Percentiles rank a stretch among this genome's conserved stretches.
phyloP scores from a whole-genome alignment of 805 yeast species.

The Wickerhamiella lipophila region DNA sequence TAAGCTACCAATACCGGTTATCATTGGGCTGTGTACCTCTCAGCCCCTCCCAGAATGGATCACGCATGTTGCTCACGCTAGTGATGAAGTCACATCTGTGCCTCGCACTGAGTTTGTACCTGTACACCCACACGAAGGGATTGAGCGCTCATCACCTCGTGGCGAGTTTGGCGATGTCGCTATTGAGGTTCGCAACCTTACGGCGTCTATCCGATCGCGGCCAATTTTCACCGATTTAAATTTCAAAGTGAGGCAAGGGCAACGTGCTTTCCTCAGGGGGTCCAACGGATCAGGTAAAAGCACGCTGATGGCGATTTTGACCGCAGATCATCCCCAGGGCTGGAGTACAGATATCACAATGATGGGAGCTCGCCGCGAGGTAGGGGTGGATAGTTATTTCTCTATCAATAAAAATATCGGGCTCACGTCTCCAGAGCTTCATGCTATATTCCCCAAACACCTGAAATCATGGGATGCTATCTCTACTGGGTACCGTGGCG shows the following conservation, averaged over 20 bases:
- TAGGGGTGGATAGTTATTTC: conserved; percentile 67
- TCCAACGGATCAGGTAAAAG: conserved; percentile 90
- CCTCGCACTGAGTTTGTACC: conserved; percentile 9
- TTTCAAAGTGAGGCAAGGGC: conserved; percentile 59
- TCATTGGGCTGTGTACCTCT: conserved; percentile 65
- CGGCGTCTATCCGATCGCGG: conserved; percentile 52
- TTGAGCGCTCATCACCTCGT: background rate
- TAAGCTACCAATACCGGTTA: conserved; percentile 36
- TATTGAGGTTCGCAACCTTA: conserved; percentile 47
- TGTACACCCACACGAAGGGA: conserved; percentile 8
- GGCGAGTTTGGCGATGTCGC: conserved; percentile 19
- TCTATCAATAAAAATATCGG: conserved; percentile 72
- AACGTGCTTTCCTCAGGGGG: conserved; percentile 82
- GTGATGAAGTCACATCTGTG: conserved; percentile 30
- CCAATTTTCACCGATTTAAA: conserved; percentile 46
- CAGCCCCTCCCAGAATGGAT: conserved; percentile 74
- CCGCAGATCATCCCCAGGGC: conserved; percentile 94
- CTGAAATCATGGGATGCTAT: conserved; percentile 46
- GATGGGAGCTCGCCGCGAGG: conserved; percentile 52
- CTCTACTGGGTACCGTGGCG: conserved; percentile 63
- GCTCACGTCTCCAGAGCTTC: conserved; percentile 82
- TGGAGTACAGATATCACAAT: conserved; percentile 64
- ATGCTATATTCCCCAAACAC: conserved; percentile 59
- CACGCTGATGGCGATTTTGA: conserved; percentile 66
- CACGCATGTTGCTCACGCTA: conserved; percentile 53